Conservation (phyloP, 2,329 filamentous ascomycete species). For the Arthroderma sp. region DNA sequence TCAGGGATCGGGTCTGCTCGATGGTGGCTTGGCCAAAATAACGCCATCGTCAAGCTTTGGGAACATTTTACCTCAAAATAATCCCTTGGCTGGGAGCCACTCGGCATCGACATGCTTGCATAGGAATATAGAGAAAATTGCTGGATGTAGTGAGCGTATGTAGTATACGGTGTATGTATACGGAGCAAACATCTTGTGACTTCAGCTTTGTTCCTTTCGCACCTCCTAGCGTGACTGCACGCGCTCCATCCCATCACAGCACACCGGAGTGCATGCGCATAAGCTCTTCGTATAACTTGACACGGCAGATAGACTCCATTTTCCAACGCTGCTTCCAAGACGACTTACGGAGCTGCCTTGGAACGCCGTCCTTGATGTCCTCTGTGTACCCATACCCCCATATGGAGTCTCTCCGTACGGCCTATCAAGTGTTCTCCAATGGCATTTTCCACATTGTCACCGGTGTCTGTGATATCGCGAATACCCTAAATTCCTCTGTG, state of each 20-base stretch:
- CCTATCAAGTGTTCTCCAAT: not conserved
- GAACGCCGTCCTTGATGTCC: not conserved
- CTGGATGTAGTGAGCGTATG: too few species aligned
- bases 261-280: not conserved
- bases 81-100: too few species aligned
- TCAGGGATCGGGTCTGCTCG: not conserved
- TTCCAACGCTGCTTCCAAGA: not conserved
- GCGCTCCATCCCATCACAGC: not conserved
- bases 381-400: not conserved
- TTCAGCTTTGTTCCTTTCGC: not conserved
- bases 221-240: not conserved
- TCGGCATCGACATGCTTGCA: too few species aligned
- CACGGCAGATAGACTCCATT: not conserved
- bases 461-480: not conserved
- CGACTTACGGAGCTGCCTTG: not conserved
- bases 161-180: not conserved
- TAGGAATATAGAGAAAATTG: not conserved
- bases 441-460: not conserved
- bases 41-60: not conserved
- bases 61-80: not conserved
- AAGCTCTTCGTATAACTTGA: constrained; percentile 2
- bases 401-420: not conserved
- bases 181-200: not conserved
- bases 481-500: not conserved
- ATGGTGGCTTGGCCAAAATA: constrained; percentile 2